These are phyloP conservation scores for Sparassis latifolia DNA, from an alignment of 1,284 basidiomycete genomes.

Conservation along the genomic window DNA sequence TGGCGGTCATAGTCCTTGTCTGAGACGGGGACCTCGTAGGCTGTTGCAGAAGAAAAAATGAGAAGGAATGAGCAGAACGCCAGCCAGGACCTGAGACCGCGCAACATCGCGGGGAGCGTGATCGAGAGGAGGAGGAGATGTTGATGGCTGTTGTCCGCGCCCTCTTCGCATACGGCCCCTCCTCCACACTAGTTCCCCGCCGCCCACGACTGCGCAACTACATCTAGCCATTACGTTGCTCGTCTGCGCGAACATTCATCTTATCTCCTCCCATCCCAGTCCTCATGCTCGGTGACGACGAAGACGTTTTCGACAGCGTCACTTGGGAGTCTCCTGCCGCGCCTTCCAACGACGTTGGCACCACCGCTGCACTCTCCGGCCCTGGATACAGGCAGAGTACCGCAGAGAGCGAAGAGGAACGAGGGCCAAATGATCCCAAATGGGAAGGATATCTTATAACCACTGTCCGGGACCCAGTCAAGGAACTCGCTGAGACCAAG, in stretches of 20 bases:
- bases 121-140: constrained; percentile 11
- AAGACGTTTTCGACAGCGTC: constrained; percentile 81
- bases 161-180: no score
- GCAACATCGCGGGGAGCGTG: constrained; percentile 27
- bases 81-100: constrained; percentile 16
- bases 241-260: no score
- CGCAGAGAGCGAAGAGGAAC: constrained; percentile 52
- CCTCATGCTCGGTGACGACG: constrained; percentile 70
- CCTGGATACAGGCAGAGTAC: constrained; percentile 77
- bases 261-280: background rate
- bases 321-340: constrained; percentile 75
- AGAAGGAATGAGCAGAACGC: constrained; percentile 13
- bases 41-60: constrained; percentile 23
- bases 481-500: constrained; percentile 93
- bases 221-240: no score
- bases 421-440: constrained; percentile 67
- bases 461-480: constrained; percentile 86
- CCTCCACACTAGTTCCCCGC: no score
- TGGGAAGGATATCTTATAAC: constrained; percentile 89
- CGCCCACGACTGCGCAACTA: no score
- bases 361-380: constrained; percentile 36
- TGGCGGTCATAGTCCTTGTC: constrained; percentile 79
- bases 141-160: constrained; percentile 21
- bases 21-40: constrained; percentile 60
- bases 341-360: constrained; percentile 38